Percentiles rank a stretch among this genome's conserved stretches.
phyloP scores from a whole-genome alignment of 768 basidiomycete species.

The Amanita exitialis region DNA sequence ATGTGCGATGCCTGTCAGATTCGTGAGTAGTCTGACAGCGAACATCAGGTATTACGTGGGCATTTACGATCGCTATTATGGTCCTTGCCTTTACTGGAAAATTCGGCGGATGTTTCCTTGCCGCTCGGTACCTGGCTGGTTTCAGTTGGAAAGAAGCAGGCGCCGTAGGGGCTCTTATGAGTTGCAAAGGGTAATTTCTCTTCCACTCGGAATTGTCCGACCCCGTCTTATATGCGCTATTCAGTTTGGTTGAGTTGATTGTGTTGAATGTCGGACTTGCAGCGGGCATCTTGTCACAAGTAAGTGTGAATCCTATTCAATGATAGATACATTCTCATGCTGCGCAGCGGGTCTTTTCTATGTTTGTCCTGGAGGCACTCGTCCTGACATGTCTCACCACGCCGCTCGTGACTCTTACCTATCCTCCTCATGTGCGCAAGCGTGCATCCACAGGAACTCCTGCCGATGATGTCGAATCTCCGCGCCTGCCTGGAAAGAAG shows the following conservation, averaged over 20 bases:
- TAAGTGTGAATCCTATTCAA: slow-evolving; percentile 12
- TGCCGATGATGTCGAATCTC: slow-evolving; percentile 8
- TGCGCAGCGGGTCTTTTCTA: slow-evolving; percentile 67
- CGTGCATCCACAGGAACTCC: slow-evolving; percentile 37
- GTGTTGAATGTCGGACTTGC: slow-evolving; percentile 90
- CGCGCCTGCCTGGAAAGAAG: not conserved
- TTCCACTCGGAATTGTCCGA: not conserved
- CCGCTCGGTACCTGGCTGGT: slow-evolving; percentile 55
- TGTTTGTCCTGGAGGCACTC: slow-evolving; percentile 87
- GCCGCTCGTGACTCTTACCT: slow-evolving; percentile 39
- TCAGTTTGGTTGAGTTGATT: slow-evolving; percentile 82
- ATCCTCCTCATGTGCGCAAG: slow-evolving; percentile 45
- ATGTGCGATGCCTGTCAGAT: slow-evolving; percentile 3
- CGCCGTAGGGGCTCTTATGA: slow-evolving; percentile 89
- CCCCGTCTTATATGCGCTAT: not conserved
- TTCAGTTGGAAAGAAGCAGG: slow-evolving; percentile 76
- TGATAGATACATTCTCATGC: not conserved
- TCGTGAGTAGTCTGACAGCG: not conserved
- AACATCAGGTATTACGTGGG: slow-evolving; percentile 70
- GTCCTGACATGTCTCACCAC: slow-evolving; percentile 82
- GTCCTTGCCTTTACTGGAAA: slow-evolving; percentile 77
- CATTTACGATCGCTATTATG: slow-evolving; percentile 74
- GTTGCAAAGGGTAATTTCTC: slow-evolving; percentile 72
- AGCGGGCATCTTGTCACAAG: slow-evolving; percentile 64
- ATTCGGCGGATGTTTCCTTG: slow-evolving; percentile 74